Evolutionary conservation across 2,329 filamentous ascomycete genomes (phyloP), one percentile per base, ranked within the genome.

Genomic region (Orbilia brochopaga): DNA sequence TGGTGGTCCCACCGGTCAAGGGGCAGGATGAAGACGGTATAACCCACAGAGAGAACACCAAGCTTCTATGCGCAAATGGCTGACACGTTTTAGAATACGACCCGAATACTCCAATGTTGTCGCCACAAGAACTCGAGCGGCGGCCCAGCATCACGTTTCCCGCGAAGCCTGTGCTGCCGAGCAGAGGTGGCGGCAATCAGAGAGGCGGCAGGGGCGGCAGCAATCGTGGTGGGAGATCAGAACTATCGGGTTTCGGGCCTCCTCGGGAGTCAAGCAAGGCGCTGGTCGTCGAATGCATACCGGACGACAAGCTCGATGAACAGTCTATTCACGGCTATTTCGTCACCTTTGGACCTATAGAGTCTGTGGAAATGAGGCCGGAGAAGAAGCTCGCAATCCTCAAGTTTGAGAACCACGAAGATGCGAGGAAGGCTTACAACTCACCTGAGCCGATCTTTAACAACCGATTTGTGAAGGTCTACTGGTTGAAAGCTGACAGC

Each of bases 381-480:
- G 85, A 88, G 77, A 88, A 88, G 77, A 83, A 85, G 46, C 79
- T 91, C 15, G 90, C 90, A 0, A 81, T 90, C 30, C 83, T 94
- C 74, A 89, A 87, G 75, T 94, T 84, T 75, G 84, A 86, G 56
- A 83, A 83, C 46, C 89, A 88, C 83, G 83, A 83, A 5, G 80
- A 85, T 13, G 90, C 90, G 13, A 85, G 87, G 69, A 84, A 85
- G 15, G 90, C 90, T 1, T 91, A 90, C 78, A 84, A 84, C 52
- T 92, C 88, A 7, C 90, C 90, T 0, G 91, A 91, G 77, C 88
- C 87, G 52, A 88, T 94, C 50, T 94, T 93, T 77, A 89, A 92
- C 76, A 94, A 93, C 75, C 84, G 90, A 10, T 94, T 94, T 75
- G 90, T 94, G 54, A 92, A 91, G 76, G 88, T 93, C 0, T 92